Evolutionary conservation across 2,329 filamentous ascomycete genomes (phyloP), one percentile per base, ranked within the genome.

Genomic region (Penicillium oxalicum): DNA sequence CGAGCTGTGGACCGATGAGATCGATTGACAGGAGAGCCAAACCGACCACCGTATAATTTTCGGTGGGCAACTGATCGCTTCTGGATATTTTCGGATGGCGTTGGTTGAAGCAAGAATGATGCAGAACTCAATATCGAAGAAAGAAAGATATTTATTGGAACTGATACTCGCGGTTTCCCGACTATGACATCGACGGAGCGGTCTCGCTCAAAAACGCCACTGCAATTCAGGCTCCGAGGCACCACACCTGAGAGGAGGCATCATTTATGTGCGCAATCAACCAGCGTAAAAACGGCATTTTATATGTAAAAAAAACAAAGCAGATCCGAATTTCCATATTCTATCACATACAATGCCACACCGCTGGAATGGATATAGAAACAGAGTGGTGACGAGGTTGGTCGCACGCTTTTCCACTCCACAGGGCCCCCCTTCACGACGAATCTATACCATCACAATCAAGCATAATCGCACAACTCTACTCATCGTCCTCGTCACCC

Each of bases 401-500:
- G 44, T 45, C 27, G 36, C 45, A 43, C 47, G 54, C 48, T 56
- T 57, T 58, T 56, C 48, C 48, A 28, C 38, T 48, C 40, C 49
- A 47, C 24, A 33, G 13, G 9, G 47, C 54, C 58, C 53, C 50
- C 55, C 52, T 51, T 53, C 44, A 42, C 47, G 41, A 46, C 52
- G 50, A 35, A 45, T 51, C 50, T 50, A 51, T 43, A 48, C 47
- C 42, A 45, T 35, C 47, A 47, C 41, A 48, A 44, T 40, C 44
- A 48, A 40, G 13, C 44, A 39, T 25, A 5, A 9, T 36, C 18
- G 28, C 7, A 29, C 41, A 36, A 13, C 47, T 63, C 64, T 68
- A 66, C 55, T 70, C 64, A 37, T 71, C 73, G 51, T 85, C 83
- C 56, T 84, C 81, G 58, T 83, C 83, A 57, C 87, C 65, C 51